Conservation (phyloP, 2,329 filamentous ascomycete species). For the Penicillium hordei region DNA sequence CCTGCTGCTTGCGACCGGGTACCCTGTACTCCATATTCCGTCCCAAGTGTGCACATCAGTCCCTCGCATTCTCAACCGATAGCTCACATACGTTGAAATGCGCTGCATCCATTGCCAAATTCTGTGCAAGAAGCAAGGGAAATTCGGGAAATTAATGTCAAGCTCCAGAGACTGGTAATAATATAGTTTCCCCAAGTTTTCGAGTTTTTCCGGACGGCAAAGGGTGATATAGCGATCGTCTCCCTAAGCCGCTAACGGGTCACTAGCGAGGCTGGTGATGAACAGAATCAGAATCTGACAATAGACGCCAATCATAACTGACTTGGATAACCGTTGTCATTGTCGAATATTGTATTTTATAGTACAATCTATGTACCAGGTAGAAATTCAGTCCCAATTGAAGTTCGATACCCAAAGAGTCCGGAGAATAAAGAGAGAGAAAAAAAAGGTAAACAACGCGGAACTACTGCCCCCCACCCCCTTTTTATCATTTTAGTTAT, state of each 20-base stretch:
- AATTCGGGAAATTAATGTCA: slow-evolving; percentile 7
- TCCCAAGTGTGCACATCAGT: not conserved
- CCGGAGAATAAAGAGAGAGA: not conserved
- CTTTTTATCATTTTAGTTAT: not conserved
- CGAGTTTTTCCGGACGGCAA: slow-evolving; percentile 9
- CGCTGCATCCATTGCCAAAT: not conserved
- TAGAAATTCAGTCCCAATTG: not conserved
- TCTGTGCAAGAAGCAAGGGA: slow-evolving; percentile 16
- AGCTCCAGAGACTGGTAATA: not conserved
- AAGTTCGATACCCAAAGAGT: not conserved
- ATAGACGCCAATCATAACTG: not conserved
- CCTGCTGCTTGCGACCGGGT: not conserved
- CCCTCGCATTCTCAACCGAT: slow-evolving; percentile 14
- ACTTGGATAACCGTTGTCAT: not conserved
- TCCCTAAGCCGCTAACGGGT: slow-evolving; percentile 11
- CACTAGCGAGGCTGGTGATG: slow-evolving; percentile 12
- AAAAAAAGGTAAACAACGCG: slow-evolving; percentile 5
- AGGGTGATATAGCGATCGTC: slow-evolving; percentile 25
- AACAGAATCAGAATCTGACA: slow-evolving; percentile 6
- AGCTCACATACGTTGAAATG: slow-evolving; percentile 8
- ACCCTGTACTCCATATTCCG: not conserved
- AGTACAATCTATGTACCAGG: not conserved
- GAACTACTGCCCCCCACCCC: not conserved
- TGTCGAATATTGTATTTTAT: not conserved
- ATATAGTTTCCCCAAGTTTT: not conserved